A percentile compares a stretch with the other conserved stretches of the same genome.
Conservation (phyloP, 1,284 basidiomycete species). For the Leccinum ambiguum region DNA sequence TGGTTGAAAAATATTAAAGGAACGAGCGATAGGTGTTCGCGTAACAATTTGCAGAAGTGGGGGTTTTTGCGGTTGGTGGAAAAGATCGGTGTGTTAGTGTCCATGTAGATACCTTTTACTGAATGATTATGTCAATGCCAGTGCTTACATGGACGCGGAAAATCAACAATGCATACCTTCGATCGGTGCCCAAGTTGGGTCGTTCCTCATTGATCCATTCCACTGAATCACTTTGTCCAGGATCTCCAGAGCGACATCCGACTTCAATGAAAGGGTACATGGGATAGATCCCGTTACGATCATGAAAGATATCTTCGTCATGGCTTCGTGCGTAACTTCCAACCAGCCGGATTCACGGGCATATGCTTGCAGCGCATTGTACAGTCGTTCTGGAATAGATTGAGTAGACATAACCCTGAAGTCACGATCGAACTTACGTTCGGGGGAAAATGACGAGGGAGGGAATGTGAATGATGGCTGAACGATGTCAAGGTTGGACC, state of each 20-base stretch:
- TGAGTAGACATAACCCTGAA: not conserved
- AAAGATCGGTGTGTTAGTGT: not conserved
- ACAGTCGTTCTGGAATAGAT: not conserved
- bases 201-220: not conserved
- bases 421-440: not conserved
- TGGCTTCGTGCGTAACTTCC: not conserved
- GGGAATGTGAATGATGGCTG: not conserved
- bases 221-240: not conserved
- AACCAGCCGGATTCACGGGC: not conserved
- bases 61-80: not conserved
- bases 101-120: not conserved
- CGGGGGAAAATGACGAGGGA: not conserved
- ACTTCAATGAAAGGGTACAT: not conserved
- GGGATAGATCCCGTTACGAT: not conserved
- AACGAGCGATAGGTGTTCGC: not conserved
- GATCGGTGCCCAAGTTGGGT: not conserved
- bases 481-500: not conserved
- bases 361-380: not conserved
- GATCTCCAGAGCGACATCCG: not conserved
- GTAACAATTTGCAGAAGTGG: not conserved
- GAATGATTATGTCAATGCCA: not conserved
- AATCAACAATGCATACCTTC: not conserved
- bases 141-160: not conserved
- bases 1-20: not conserved
- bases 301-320: not conserved